Conservation (phyloP, 345 rosid species). For the Mercurialis annua region DNA sequence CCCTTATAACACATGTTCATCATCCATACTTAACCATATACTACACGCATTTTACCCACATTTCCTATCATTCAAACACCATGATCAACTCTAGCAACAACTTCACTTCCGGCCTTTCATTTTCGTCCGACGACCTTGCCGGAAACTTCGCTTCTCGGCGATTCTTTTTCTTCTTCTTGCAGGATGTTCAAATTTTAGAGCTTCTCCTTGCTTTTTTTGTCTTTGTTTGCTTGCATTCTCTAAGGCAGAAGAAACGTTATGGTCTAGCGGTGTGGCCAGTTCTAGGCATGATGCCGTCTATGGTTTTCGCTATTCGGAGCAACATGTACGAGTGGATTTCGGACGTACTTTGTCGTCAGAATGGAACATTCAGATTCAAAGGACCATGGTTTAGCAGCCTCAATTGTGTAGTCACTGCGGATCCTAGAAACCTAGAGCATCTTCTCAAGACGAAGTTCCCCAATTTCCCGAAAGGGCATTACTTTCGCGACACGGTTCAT, state of each 20-base stretch:
- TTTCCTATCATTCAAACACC: constrained; percentile 30
- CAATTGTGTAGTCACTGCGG: constrained; percentile 67
- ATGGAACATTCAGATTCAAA: constrained; percentile 70
- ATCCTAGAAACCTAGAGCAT: constrained; percentile 84
- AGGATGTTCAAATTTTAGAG: constrained; percentile 49
- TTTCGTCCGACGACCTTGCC: constrained; percentile 5
- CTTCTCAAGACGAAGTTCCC: constrained; percentile 81
- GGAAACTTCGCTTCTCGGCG: constrained; percentile 18
- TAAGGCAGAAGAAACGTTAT: constrained; percentile 46
- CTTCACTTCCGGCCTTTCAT: constrained; percentile 34
- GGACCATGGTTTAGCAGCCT: constrained; percentile 87
- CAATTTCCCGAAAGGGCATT: constrained; percentile 80
- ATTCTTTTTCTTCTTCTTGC: constrained; percentile 43
- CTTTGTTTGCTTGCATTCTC: constrained; percentile 44
- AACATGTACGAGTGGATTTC: constrained; percentile 79
- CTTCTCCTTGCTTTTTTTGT: constrained; percentile 46
- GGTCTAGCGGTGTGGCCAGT: constrained; percentile 82
- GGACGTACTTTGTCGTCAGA: constrained; percentile 45
- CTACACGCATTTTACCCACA: constrained; percentile 18
- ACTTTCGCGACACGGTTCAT: constrained; percentile 56
- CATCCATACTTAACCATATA: background rate
- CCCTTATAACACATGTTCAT: constrained; percentile 33
- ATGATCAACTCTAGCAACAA: constrained; percentile 42
- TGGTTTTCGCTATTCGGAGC: constrained; percentile 38
- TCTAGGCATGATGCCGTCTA: constrained; percentile 89